Evolutionary conservation across 345 rosid species (phyloP), one percentile per base, ranked within the genome.

Genomic region (Euphorbia tirucalli): DNA sequence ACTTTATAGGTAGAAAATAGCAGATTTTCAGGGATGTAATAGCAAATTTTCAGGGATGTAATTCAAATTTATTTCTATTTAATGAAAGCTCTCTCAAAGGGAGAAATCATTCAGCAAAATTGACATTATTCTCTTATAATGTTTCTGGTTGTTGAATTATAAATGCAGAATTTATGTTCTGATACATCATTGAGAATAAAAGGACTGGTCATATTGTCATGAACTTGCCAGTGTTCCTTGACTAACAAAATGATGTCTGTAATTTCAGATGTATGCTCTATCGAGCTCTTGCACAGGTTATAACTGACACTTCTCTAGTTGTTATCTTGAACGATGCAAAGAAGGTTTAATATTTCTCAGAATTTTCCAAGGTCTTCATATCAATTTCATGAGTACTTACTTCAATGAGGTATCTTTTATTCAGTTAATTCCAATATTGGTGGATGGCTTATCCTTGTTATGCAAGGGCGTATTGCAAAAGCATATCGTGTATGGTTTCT

Each of bases 251-350:
- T 31, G 70, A 70, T 59, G 28, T 31, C 44, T 58, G 21, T 63
- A 9, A 69, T 84, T 84, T 74, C 96, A 95, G 97, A 76, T 73
- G 79, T 44, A 73, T 88, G 85, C 77, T 92, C 55, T 74, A 72
- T 64, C 87, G 91, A 59, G 88, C 90, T 68, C 86, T 86, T 66
- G 86, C 91, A 1, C 93, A 92, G 77, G 74, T 95, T 75, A 75
- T 92, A 57, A 78, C 87, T 21, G 85, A 87, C 18, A 85, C 92
- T 73, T 97, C 97, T 67, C 55, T 86, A 50, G 70, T 82, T 32
- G 91, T 83, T 80, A 76, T 95, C 78, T 61, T 86, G 83, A 84
- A 81, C 68, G 88, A 90, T 67, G 84, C 90, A 31, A 87, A 82
- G 81, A 87, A 87, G 96, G 97, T 73, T 49, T n/a, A n/a, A n/a